These are phyloP conservation scores for Chrysosphaeria jannelii DNA, from an alignment of 2,329 filamentous ascomycete genomes.

Conservation along the genomic window DNA sequence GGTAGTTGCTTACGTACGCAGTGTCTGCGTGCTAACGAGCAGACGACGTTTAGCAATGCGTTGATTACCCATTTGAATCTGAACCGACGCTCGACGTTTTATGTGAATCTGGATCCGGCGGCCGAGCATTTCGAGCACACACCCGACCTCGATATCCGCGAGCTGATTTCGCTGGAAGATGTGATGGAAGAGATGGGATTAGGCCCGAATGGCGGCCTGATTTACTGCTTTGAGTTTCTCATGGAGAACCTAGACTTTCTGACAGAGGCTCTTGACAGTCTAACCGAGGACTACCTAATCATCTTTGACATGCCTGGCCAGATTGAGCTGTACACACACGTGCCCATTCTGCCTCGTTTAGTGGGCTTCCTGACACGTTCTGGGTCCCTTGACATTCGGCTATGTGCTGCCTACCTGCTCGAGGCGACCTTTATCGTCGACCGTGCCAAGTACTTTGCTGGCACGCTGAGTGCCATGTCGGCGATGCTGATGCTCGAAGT, in stretches of 20 bases:
- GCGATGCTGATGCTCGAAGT: slow-evolving; percentile 98
- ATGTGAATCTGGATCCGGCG: slow-evolving; percentile 92
- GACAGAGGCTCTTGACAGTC: slow-evolving; percentile 50
- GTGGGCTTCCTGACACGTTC: slow-evolving; percentile 52
- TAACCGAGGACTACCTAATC: slow-evolving; percentile 88
- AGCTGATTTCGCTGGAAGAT: slow-evolving; percentile 76
- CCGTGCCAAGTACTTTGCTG: slow-evolving; percentile 88
- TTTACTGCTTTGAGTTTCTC: slow-evolving; percentile 91
- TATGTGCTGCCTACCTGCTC: slow-evolving; percentile 81
- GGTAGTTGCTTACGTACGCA: slow-evolving; percentile 12
- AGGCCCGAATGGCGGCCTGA: slow-evolving; percentile 72
- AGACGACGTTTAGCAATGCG: slow-evolving; percentile 83
- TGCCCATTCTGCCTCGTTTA: slow-evolving; percentile 66
- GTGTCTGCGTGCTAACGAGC: neutral
- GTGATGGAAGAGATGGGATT: slow-evolving; percentile 87
- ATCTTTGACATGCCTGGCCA: slow-evolving; percentile 98
- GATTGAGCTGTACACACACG: slow-evolving; percentile 94
- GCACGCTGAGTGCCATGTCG: slow-evolving; percentile 86
- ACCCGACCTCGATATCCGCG: slow-evolving; percentile 84
- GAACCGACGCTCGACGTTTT: slow-evolving; percentile 81
- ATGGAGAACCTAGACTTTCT: slow-evolving; percentile 86
- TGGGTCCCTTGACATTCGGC: slow-evolving; percentile 60
- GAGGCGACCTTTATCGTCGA: slow-evolving; percentile 92
- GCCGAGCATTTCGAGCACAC: slow-evolving; percentile 78
- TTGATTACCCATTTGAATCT: slow-evolving; percentile 80